phyloP scores from a whole-genome alignment of 768 basidiomycete species.

The Rhizopogon roseolus region DNA sequence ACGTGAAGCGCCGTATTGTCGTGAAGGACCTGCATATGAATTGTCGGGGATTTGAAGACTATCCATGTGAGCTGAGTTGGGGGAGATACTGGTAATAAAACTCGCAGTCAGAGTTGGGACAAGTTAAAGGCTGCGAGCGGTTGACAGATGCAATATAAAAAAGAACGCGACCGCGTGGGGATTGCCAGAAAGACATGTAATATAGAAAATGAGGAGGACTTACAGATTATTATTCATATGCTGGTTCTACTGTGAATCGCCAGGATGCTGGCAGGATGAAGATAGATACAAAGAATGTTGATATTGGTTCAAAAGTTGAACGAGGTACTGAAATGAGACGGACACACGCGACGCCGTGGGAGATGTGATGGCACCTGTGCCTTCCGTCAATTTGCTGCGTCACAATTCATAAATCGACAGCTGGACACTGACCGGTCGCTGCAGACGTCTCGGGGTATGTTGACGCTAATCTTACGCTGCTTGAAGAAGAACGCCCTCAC shows the following conservation, averaged over 20 bases:
- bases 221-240: slow-evolving; percentile 8
- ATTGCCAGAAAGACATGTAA: too few species aligned
- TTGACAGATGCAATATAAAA: slow-evolving; percentile 14
- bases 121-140: slow-evolving; percentile 7
- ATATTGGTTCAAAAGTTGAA: slow-evolving; percentile 7
- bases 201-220: slow-evolving; percentile 5
- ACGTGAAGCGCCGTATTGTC: slow-evolving; percentile 36
- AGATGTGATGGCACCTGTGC: slow-evolving; percentile 16
- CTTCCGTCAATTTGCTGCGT: not conserved
- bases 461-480: too few species aligned
- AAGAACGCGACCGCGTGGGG: slow-evolving; percentile 15
- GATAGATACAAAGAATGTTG: slow-evolving; percentile 11
- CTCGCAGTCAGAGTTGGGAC: slow-evolving; percentile 1
- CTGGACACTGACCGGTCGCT: slow-evolving; percentile 3
- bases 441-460: not conserved
- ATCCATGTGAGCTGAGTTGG: slow-evolving; percentile 16
- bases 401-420: not conserved
- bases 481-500: too few species aligned
- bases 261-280: slow-evolving; percentile 1
- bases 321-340: slow-evolving; percentile 12
- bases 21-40: slow-evolving; percentile 41
- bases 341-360: slow-evolving; percentile 20
- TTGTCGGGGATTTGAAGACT: slow-evolving; percentile 42
- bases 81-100: not conserved
- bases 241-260: not conserved